Conservation (phyloP, 805 yeast species). For the Metschnikowia proteae region DNA sequence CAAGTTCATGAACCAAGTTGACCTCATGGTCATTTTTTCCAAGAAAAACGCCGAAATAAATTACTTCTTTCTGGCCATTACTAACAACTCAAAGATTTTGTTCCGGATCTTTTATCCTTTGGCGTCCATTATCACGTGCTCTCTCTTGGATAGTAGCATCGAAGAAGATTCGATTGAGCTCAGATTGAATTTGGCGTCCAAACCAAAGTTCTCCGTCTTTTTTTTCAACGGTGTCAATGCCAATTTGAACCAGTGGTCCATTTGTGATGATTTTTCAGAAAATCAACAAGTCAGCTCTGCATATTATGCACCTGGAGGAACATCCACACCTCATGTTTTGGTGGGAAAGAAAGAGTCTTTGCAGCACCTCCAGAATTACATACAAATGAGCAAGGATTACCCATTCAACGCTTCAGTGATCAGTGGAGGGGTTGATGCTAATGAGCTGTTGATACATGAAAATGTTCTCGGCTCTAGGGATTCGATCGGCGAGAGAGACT, state of each 20-base stretch:
- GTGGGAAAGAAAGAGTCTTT: slow-evolving; percentile 53
- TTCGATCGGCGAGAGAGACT: neutral
- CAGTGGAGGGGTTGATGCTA: neutral
- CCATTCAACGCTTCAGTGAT: slow-evolving; percentile 1
- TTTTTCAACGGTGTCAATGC: slow-evolving; percentile 55
- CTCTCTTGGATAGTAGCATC: slow-evolving; percentile 48
- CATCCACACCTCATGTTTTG: slow-evolving; percentile 63
- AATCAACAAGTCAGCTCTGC: slow-evolving; percentile 78
- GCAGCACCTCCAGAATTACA: slow-evolving; percentile 51
- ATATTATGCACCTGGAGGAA: slow-evolving; percentile 49
- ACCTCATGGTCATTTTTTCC: slow-evolving; percentile 65
- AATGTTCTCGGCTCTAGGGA: neutral
- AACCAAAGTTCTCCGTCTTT: slow-evolving; percentile 78
- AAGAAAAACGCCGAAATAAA: slow-evolving; percentile 69
- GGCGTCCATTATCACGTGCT: slow-evolving; percentile 54
- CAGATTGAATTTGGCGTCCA: slow-evolving; percentile 47
- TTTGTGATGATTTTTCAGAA: slow-evolving; percentile 80
- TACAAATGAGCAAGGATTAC: slow-evolving; percentile 28
- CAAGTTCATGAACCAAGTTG: slow-evolving; percentile 63
- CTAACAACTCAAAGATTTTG: slow-evolving; percentile 61
- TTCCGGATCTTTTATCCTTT: slow-evolving; percentile 73
- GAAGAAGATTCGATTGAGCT: slow-evolving; percentile 43
- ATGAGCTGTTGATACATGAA: neutral
- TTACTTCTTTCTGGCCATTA: slow-evolving; percentile 72
- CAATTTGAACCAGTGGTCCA: slow-evolving; percentile 66